Base-by-base conservation (phyloP, 306 rosid species). In the Quercus wislizeni region DNA sequence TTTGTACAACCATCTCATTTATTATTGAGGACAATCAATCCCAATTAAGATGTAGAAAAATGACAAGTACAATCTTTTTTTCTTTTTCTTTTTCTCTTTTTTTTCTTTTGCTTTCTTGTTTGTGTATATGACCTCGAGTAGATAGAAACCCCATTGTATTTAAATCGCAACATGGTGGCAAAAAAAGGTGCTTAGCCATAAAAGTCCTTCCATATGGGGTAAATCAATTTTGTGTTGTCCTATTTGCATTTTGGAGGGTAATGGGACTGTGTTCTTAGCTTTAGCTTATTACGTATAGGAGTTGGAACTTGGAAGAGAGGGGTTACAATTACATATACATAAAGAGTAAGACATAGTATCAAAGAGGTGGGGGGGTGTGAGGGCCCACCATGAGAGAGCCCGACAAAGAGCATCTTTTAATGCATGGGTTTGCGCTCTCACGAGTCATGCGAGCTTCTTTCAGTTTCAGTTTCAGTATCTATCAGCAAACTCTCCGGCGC, bases 331-430 rank as follows among this genome's bases (percentile, higher is more conserved):
- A 41, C 46, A 41, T 41, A 41, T 41, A 8, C 46, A 41, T 41
- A 7, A 61, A 61, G 31, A 61, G 6, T 13, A 61, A 25, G 19
- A 3, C 35, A 10, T 1, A 25, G 17, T 13, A 61, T 61, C 19
- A 30, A 31, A 65, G 5, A 31, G 15, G 5, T 8, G 23, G 23
- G 28, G 14, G 69, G 31, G 23, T 20, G 31, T 21, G 17, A 74
- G 83, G 80, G 80, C 33, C 85, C 78, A 49, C 54, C 68, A 61
- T 21, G 80, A 74, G 57, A 54, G 31, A 80, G 81, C 69, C 85
- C 90, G 94, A 91, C 97, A 90, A 86, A 90, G 88, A 84, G 98
- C 98, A 94, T 92, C 96, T 90, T 88, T 73, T 54, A 57, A 55
- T 79, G 68, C 88, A 77, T 84, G 85, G 87, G 87, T 81, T 77